These are phyloP conservation scores for Acorus calamus DNA, from an alignment of 106 monocot species.

Conservation along the genomic window DNA sequence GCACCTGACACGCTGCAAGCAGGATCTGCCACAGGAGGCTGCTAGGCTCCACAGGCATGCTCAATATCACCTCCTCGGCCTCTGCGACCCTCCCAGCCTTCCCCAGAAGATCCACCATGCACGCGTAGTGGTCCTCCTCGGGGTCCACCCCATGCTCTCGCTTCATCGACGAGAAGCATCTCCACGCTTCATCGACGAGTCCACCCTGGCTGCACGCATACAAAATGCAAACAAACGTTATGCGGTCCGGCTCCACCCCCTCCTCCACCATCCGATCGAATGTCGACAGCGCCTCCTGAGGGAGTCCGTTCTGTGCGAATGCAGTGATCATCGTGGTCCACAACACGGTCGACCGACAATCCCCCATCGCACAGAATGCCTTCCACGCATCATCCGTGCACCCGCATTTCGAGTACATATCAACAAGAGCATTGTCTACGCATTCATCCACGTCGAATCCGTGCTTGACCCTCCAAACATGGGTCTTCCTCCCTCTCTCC, in stretches of 20 bases:
- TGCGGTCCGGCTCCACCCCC: slow-evolving; percentile 30
- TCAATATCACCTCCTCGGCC: slow-evolving; percentile 53
- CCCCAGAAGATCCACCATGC: slow-evolving; percentile 76
- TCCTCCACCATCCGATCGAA: slow-evolving; percentile 47
- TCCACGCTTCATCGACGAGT: slow-evolving; percentile 55
- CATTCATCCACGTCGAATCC: slow-evolving; percentile 43
- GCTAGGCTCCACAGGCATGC: slow-evolving; percentile 35
- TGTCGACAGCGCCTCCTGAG: slow-evolving; percentile 27
- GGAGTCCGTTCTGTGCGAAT: slow-evolving; percentile 60
- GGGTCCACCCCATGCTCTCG: slow-evolving; percentile 35
- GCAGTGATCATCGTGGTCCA: slow-evolving; percentile 88
- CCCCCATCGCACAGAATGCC: slow-evolving; percentile 44
- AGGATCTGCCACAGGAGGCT: slow-evolving; percentile 50
- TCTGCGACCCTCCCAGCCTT: slow-evolving; percentile 43
- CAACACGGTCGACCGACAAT: slow-evolving; percentile 26
- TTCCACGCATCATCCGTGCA: slow-evolving; percentile 27
- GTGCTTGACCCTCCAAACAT: slow-evolving; percentile 49
- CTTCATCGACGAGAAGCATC: slow-evolving; percentile 43
- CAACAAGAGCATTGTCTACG: slow-evolving; percentile 68
- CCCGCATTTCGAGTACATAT: slow-evolving; percentile 86
- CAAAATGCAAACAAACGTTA: slow-evolving; percentile 63
- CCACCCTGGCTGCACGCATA: slow-evolving; percentile 80
- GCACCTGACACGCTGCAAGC: slow-evolving; percentile 51
- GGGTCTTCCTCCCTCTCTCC: slow-evolving; percentile 57
- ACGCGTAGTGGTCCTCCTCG: slow-evolving; percentile 68